These are phyloP conservation scores for Clonostachys sp. DNA, from an alignment of 2,329 filamentous ascomycete genomes.

Conservation along the genomic window DNA sequence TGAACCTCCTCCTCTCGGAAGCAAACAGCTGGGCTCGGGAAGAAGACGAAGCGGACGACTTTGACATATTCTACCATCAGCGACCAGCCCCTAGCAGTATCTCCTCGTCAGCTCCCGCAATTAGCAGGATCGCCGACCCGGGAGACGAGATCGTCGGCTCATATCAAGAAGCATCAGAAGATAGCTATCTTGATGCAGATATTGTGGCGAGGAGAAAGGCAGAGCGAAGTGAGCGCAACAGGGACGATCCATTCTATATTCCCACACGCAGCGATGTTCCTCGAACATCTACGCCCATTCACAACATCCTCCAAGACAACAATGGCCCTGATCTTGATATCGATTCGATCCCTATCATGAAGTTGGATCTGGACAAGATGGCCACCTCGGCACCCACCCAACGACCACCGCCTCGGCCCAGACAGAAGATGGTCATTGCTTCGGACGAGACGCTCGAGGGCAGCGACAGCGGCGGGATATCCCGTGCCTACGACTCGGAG, in stretches of 20 bases:
- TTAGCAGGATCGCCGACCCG: constrained; percentile 45
- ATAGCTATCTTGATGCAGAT: constrained; percentile 67
- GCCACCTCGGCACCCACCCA: constrained; percentile 20
- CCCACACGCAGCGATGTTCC: constrained; percentile 42
- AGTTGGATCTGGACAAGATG: constrained; percentile 69
- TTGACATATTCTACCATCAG: constrained; percentile 62
- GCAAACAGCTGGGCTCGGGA: constrained; percentile 44
- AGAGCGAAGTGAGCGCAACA: constrained; percentile 76
- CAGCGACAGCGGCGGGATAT: constrained; percentile 37
- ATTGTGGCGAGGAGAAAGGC: constrained; percentile 70
- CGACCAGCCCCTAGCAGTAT: constrained; percentile 45
- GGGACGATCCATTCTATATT: constrained; percentile 96
- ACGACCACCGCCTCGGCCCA: constrained; percentile 32
- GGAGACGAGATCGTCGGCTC: constrained; percentile 44
- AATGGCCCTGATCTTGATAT: constrained; percentile 82
- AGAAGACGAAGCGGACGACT: constrained; percentile 58
- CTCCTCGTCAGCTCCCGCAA: constrained; percentile 47
- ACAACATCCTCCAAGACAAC: constrained; percentile 67
- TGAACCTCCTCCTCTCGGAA: constrained; percentile 62
- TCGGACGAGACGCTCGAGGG: constrained; percentile 68
- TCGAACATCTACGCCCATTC: constrained; percentile 69
- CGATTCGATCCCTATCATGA: constrained; percentile 93
- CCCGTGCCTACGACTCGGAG: constrained; percentile 48
- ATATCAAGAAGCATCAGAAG: constrained; percentile 57
- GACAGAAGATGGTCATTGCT: constrained; percentile 62